Base-by-base conservation (phyloP, 768 basidiomycete genomes). In the Lactifluus volemus region DNA sequence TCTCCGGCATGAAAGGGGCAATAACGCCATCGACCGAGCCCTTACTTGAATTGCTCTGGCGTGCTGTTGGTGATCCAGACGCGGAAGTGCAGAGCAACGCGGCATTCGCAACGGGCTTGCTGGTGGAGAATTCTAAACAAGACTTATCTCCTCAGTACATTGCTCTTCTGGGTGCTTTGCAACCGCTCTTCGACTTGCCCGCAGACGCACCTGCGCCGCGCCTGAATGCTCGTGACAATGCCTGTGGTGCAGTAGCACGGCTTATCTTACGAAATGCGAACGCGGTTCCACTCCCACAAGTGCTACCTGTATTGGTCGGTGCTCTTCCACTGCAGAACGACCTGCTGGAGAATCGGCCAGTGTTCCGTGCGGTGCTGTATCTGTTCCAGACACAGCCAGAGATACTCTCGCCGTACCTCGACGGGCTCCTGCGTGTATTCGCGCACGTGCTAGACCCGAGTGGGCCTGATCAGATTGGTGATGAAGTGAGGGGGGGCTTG, bases 61-160 rank as follows among this genome's bases (percentile, higher is more conserved):
- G 79, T 56, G 92, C 90, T 9, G 82, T 99, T 14, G 73, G 80
- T 60, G 96, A 98, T 70, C 73, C 78, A 2, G 96, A 98, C 45
- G 76, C 86, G n/a, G 96, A 98, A 74, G 95, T 98, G 9, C 85
- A 90, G 68, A 94, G 92, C 74, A 98, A 98, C 68, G 93, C 94
- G 19, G 93, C 94, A 15, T 99, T 97, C 71, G 96, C 95, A 38
- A 79, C 84, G 38, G 96, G 97, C 61, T 85, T 96, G 45, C 83
- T 99, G 58, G 82, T 98, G 65, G 91, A 95, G 75, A 83, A 93
- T 76, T 85, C 91, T 7, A 78, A 85, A 49, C 72, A 84, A 59
- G 93, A 99, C 71, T 81, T 98, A 42, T 84, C 87, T 0, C 75
- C 80, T 10, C 93, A 97, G 69, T 96, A 89, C 75, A 73, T 86